These are phyloP conservation scores for Ophiocordyceps camponoti-floridani DNA, from an alignment of 2,329 filamentous ascomycete genomes.

Conservation along the genomic window DNA sequence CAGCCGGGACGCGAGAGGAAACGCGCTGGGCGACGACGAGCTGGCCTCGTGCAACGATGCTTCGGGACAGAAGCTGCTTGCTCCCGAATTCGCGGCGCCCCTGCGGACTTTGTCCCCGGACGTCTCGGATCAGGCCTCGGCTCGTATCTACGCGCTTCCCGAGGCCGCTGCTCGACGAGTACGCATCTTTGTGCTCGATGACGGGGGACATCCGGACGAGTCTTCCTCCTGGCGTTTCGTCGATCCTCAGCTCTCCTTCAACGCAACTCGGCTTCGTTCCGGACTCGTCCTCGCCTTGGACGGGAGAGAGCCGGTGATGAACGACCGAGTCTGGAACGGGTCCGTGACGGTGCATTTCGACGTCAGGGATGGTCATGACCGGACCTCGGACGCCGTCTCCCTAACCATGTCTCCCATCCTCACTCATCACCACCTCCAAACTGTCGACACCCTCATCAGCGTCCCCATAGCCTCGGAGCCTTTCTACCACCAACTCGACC, in stretches of 20 bases:
- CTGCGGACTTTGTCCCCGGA: background rate
- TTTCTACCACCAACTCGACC: background rate
- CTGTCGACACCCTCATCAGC: background rate
- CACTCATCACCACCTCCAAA: conserved; percentile 2
- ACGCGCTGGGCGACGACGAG: background rate
- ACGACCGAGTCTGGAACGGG: background rate
- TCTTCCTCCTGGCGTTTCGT: background rate
- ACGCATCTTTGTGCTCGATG: background rate
- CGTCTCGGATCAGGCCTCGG: background rate
- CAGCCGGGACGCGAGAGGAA: background rate
- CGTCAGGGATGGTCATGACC: background rate
- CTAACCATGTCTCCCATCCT: conserved; percentile 2
- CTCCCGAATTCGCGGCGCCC: background rate
- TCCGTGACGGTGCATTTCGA: conserved; percentile 1
- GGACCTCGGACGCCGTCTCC: conserved; percentile 1
- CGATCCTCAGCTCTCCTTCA: background rate
- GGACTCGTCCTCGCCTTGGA: background rate
- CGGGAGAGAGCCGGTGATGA: conserved; percentile 14
- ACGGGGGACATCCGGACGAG: background rate
- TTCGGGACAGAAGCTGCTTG: background rate
- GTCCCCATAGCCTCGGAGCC: no score
- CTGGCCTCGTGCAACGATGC: conserved; percentile 1
- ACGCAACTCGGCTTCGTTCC: background rate
- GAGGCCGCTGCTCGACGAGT: background rate
- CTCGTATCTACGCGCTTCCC: background rate